Conservation (phyloP, 306 rosid species). For the Prunus mongolica region DNA sequence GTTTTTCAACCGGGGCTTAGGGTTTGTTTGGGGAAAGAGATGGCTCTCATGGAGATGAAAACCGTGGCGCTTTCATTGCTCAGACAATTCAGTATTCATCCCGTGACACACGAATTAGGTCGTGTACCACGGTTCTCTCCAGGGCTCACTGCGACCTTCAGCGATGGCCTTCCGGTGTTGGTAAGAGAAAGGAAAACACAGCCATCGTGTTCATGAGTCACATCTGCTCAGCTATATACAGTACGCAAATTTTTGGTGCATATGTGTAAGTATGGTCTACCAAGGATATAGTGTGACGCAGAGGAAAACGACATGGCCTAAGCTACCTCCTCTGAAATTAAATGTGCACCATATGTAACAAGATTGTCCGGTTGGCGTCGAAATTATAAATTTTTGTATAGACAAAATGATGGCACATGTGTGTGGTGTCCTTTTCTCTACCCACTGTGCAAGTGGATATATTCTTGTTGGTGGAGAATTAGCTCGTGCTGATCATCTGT, state of each 20-base stretch:
- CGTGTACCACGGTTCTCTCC: conserved; percentile 64
- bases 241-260: not conserved
- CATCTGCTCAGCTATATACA: not conserved
- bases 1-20: conserved; percentile 76
- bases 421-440: no score
- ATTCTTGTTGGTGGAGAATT: no score
- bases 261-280: not conserved
- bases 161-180: conserved; percentile 49
- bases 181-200: conserved; percentile 29
- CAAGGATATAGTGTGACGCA: no score
- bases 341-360: no score
- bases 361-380: no score
- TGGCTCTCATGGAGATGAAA: conserved; percentile 72
- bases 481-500: no score
- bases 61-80: conserved; percentile 49
- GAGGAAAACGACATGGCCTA: no score
- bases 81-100: conserved; percentile 36
- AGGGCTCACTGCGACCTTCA: conserved; percentile 77
- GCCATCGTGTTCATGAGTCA: not conserved
- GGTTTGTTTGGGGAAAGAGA: conserved; percentile 79
- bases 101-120: conserved; percentile 2
- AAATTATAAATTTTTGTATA: no score
- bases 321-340: no score
- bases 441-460: no score
- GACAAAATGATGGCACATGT: no score